Evolutionary conservation across 345 rosid genomes (phyloP).

Genomic region (thale cress (Arabidopsis thaliana)): DNA sequence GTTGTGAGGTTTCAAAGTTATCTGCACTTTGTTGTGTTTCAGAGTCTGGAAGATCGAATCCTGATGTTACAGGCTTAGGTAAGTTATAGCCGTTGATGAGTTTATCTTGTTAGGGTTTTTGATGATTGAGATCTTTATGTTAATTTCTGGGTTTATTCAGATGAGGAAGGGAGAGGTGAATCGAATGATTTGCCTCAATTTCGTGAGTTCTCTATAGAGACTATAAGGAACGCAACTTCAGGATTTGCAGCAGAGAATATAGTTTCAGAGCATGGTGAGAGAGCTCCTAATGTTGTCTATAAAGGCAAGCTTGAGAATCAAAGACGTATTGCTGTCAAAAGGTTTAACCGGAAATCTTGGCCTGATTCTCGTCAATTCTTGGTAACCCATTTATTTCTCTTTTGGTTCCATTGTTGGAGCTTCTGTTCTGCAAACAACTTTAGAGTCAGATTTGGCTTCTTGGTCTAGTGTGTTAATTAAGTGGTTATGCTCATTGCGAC

Average conservation of each 20-base stretch:
- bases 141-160: constrained; percentile 38
- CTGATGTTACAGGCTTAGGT: constrained; percentile 65
- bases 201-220: constrained; percentile 71
- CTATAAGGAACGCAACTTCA: constrained; percentile 75
- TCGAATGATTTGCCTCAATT: constrained; percentile 57
- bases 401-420: not conserved
- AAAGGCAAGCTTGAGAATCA: constrained; percentile 80
- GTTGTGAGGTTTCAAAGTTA: constrained; percentile 63
- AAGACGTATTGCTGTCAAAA: constrained; percentile 74
- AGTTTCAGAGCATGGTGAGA: constrained; percentile 89
- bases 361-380: constrained; percentile 77
- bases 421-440: too few relatives aligned
- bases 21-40: constrained; percentile 62
- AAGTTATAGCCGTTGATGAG: constrained; percentile 12
- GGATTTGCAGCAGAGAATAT: constrained; percentile 89
- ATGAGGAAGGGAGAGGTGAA: constrained; percentile 52
- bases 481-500: not conserved
- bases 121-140: not conserved
- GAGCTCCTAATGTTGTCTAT: constrained; percentile 89
- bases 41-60: constrained; percentile 61
- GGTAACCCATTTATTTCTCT: constrained; percentile 42
- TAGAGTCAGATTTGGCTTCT: not conserved
- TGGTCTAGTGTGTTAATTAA: not conserved
- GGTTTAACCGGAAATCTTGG: constrained; percentile 82
- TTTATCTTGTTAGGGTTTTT: not conserved